phyloP scores from a whole-genome alignment of 2,329 filamentous ascomycete genomes.

The Botrytis porri region DNA sequence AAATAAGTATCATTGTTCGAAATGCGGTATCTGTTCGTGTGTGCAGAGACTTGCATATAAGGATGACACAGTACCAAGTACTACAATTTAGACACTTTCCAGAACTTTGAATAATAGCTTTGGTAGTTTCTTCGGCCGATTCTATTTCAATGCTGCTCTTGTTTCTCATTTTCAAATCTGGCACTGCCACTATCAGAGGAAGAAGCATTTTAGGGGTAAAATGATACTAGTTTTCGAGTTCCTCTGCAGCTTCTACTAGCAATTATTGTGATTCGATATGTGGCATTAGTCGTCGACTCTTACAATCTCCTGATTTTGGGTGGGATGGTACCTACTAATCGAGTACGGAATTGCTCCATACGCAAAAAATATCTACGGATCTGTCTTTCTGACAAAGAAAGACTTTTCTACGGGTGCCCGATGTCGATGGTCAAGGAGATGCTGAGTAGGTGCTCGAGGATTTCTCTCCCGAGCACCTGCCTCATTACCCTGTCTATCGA shows the following conservation, averaged over 20 bases:
- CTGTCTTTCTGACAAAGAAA: no score
- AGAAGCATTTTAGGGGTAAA: neutral
- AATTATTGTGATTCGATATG: neutral
- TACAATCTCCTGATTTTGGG: neutral
- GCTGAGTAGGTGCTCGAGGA: neutral
- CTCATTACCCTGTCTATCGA: neutral
- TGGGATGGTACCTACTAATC: no score
- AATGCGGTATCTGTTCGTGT: no score
- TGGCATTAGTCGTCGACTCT: no score
- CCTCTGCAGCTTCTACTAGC: no score
- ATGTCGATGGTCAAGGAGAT: neutral
- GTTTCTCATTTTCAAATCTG: neutral
- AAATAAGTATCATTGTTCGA: no score
- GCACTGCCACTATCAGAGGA: neutral
- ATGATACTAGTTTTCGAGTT: neutral
- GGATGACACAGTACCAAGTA: fast-evolving
- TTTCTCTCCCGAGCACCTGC: neutral
- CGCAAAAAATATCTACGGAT: no score
- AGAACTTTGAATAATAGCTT: no score
- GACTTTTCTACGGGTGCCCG: neutral
- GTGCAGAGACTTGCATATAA: neutral
- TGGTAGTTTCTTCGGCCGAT: neutral
- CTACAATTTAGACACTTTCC: neutral
- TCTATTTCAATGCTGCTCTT: neutral
- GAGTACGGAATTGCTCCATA: no score